A percentile compares a stretch with the other conserved stretches of the same genome.
These are phyloP conservation scores for Metarhizium guizhouense DNA, from an alignment of 2,329 filamentous ascomycete genomes.

Conservation along the genomic window DNA sequence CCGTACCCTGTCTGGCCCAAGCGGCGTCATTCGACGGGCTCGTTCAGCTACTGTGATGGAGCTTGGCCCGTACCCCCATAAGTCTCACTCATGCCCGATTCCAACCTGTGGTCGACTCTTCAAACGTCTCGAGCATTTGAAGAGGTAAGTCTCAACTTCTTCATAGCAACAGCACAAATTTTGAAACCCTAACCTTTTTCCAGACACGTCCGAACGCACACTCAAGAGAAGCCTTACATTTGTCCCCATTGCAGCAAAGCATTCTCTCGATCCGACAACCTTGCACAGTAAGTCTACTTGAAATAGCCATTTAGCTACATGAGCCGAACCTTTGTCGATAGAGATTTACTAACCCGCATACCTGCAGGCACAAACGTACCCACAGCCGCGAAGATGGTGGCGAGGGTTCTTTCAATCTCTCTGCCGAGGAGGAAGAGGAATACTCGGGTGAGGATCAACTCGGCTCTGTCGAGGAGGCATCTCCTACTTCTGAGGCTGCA, in stretches of 20 bases:
- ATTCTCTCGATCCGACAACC: conserved; percentile 96
- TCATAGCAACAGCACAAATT: background rate
- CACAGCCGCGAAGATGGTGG: conserved; percentile 56
- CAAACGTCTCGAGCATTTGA: conserved; percentile 98
- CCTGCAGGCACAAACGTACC: conserved; percentile 70
- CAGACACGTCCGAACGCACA: conserved; percentile 98
- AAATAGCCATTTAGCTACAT: background rate
- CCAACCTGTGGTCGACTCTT: conserved; percentile 94
- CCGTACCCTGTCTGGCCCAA: conserved; percentile 60
- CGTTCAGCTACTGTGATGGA: conserved; percentile 96
- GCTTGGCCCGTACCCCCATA: conserved; percentile 90
- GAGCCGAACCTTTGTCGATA: background rate
- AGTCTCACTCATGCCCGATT: conserved; percentile 98
- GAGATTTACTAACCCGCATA: conserved; percentile 8
- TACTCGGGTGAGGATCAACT: conserved; percentile 76
- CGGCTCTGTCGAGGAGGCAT: conserved; percentile 70
- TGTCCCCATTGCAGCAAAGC: conserved; percentile 98
- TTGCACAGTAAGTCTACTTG: conserved; percentile 72
- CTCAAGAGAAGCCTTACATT: conserved; percentile 96
- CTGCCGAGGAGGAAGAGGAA: conserved; percentile 81
- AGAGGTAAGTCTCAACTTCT: conserved; percentile 64
- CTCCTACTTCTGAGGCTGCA: conserved; percentile 60
- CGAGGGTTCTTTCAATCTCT: conserved; percentile 51
- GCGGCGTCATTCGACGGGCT: conserved; percentile 77
- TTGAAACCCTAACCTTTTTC: conserved; percentile 7